phyloP scores from a whole-genome alignment of 164 flowering plant species.

The Berberis vulgaris region DNA sequence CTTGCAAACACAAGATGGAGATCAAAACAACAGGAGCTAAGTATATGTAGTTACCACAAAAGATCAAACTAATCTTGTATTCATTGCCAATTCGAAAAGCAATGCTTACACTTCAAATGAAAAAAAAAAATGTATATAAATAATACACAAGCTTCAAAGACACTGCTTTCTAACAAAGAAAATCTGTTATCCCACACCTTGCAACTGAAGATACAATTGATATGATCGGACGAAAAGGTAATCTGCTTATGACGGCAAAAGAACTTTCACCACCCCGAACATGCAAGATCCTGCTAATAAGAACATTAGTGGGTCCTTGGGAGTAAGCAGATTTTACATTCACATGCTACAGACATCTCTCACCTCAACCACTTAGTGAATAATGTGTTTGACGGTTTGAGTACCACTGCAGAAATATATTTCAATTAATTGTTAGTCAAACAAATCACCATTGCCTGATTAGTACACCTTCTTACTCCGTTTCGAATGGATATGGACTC shows the following conservation, averaged over 20 bases:
- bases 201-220: constrained; percentile 23
- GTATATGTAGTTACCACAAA: too few relatives aligned
- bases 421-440: constrained; percentile 11
- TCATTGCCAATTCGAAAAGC: neutral
- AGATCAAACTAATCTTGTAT: too few relatives aligned
- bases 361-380: constrained; percentile 24
- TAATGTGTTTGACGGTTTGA: neutral
- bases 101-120: neutral
- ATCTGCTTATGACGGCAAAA: constrained; percentile 25
- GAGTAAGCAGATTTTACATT: constrained; percentile 25
- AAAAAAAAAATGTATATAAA: neutral
- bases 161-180: constrained; percentile 6
- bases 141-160: neutral
- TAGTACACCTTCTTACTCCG: constrained; percentile 57
- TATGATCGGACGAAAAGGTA: constrained; percentile 19
- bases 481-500: constrained; percentile 28
- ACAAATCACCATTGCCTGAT: constrained; percentile 48
- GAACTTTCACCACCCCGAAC: constrained; percentile 23
- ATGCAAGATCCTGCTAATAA: constrained; percentile 44
- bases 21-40: too few relatives aligned
- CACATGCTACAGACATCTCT: constrained; percentile 27
- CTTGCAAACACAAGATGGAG: too few relatives aligned
- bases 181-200: constrained; percentile 52
- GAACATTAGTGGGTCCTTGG: constrained; percentile 29
- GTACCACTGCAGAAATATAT: neutral